These are phyloP conservation scores for Daldinia vernicosa DNA, from an alignment of 495 filamentous ascomycete species.

Conservation along the genomic window DNA sequence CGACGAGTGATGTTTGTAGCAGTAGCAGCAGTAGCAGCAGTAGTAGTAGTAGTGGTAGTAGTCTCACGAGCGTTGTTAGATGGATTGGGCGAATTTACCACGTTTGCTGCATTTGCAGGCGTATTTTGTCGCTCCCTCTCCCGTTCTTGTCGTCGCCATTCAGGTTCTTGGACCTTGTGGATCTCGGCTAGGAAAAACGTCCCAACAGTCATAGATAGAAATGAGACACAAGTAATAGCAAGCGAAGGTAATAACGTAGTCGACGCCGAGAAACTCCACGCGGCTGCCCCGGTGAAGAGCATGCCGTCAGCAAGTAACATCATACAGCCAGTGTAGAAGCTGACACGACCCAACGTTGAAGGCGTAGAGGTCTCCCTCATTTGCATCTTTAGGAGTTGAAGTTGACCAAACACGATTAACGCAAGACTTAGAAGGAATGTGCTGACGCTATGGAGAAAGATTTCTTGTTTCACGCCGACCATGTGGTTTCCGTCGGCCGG, in stretches of 20 bases:
- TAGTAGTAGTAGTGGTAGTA: slow-evolving; percentile 63
- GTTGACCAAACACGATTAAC: slow-evolving; percentile 70
- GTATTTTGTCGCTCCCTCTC: slow-evolving; percentile 54
- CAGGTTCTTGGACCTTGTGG: slow-evolving; percentile 85
- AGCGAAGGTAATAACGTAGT: slow-evolving; percentile 75
- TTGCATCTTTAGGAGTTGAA: slow-evolving; percentile 79
- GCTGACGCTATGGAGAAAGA: slow-evolving; percentile 71
- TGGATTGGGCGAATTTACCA: slow-evolving; percentile 49
- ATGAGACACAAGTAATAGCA: slow-evolving; percentile 76
- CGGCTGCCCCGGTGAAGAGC: slow-evolving; percentile 65
- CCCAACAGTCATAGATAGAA: slow-evolving; percentile 68
- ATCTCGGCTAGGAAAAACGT: slow-evolving; percentile 90
- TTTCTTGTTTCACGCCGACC: slow-evolving; percentile 79
- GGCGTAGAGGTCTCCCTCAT: slow-evolving; percentile 93
- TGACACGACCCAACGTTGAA: slow-evolving; percentile 90
- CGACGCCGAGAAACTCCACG: slow-evolving; percentile 70
- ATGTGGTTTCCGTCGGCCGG: slow-evolving; percentile 73
- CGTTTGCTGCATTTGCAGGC: slow-evolving; percentile 30
- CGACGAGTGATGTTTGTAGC: slow-evolving; percentile 57
- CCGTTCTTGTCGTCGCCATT: slow-evolving; percentile 69
- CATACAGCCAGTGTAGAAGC: slow-evolving; percentile 84
- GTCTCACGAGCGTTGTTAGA: slow-evolving; percentile 58
- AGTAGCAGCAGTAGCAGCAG: slow-evolving; percentile 60
- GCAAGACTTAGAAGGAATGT: slow-evolving; percentile 74
- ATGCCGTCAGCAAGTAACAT: slow-evolving; percentile 88